Conservation (phyloP, 2,329 filamentous ascomycete species). For the Neofusicoccum cordaticola region DNA sequence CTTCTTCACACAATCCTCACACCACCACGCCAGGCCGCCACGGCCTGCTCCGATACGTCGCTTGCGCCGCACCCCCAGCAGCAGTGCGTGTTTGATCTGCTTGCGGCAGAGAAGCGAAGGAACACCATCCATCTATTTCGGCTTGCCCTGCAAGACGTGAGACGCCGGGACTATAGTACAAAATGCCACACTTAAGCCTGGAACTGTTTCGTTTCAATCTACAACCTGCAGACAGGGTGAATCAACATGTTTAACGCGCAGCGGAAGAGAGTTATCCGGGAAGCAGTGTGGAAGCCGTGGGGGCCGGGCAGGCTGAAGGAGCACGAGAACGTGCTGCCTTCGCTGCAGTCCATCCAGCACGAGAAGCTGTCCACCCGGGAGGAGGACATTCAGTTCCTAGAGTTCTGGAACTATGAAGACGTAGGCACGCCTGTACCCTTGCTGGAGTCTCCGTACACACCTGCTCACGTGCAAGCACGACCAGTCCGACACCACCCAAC, state of each 20-base stretch:
- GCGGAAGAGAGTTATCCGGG: neutral
- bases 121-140: neutral
- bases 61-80: neutral
- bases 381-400: constrained; percentile 4
- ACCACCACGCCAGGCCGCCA: neutral
- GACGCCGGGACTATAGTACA: neutral
- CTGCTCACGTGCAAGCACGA: neutral
- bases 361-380: neutral
- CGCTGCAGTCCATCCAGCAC: constrained; percentile 5
- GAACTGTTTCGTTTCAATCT: neutral
- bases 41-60: constrained; percentile 2
- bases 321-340: constrained; percentile 3
- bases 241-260: neutral
- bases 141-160: neutral
- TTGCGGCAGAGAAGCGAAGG: neutral
- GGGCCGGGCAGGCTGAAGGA: neutral
- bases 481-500: neutral
- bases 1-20: constrained; percentile 9
- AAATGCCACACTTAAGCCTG: constrained; percentile 1
- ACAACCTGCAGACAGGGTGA: neutral
- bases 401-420: constrained; percentile 6
- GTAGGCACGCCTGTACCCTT: neutral
- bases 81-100: constrained; percentile 2
- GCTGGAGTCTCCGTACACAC: no score
- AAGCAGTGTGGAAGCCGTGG: constrained; percentile 4